Percentiles rank a stretch among this genome's conserved stretches.
Evolutionary conservation across 768 basidiomycete species (phyloP).

Genomic region (Trametes maxima): DNA sequence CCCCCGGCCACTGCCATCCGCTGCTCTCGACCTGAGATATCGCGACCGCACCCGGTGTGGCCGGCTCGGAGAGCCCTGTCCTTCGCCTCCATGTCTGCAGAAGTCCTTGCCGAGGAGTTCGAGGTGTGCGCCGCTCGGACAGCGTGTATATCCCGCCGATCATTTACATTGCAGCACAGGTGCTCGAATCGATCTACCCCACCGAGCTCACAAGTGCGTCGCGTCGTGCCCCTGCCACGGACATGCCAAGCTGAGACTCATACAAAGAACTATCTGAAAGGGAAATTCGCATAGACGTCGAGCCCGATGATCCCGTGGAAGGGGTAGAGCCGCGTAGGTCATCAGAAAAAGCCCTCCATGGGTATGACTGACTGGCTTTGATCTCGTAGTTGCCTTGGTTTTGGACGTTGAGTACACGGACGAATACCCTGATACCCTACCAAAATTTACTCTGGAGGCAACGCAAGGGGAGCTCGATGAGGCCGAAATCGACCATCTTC

Average conservation of each 20-base stretch:
- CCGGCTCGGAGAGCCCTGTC: neutral
- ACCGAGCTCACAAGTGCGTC: slow-evolving; percentile 89
- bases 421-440: slow-evolving; percentile 83
- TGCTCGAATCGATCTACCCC: slow-evolving; percentile 95
- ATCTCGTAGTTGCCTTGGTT: slow-evolving; percentile 63
- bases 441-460: slow-evolving; percentile 66
- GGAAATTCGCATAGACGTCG: slow-evolving; percentile 80
- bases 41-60: neutral
- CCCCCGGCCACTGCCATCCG: slow-evolving; percentile 7
- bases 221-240: slow-evolving; percentile 31
- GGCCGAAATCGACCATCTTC: slow-evolving; percentile 53
- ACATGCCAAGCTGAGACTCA: slow-evolving; percentile 49
- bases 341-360: slow-evolving; percentile 7
- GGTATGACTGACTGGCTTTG: slow-evolving; percentile 8
- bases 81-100: slow-evolving; percentile 55
- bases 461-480: slow-evolving; percentile 64
- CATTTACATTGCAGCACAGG: slow-evolving; percentile 46
- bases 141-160: neutral
- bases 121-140: slow-evolving; percentile 57
- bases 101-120: slow-evolving; percentile 82
- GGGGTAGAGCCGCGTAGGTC: slow-evolving; percentile 59
- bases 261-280: slow-evolving; percentile 81
- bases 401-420: slow-evolving; percentile 78
- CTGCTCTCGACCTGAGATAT: neutral
- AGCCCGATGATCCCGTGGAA: slow-evolving; percentile 78